These are phyloP conservation scores for Thraustochytrium sp. DNA, from an alignment of 352 stramenopile genomes.

Conservation along the genomic window DNA sequence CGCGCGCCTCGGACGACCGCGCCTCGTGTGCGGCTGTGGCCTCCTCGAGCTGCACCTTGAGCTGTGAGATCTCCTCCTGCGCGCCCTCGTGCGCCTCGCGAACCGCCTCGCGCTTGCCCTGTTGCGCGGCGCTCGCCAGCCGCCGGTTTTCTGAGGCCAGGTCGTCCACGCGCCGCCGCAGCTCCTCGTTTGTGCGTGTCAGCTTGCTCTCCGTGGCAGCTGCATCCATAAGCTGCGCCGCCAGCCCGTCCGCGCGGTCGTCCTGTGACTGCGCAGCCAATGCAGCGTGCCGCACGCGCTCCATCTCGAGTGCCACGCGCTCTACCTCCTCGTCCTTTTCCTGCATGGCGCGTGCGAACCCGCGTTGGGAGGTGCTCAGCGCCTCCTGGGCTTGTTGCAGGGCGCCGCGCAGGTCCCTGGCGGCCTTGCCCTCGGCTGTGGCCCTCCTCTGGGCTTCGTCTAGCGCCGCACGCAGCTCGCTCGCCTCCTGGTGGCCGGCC, in stretches of 20 bases:
- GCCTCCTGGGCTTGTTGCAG: background rate
- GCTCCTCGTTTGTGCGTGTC: background rate
- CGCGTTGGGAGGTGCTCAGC: conserved; percentile 12
- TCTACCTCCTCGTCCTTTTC: conserved; percentile 36
- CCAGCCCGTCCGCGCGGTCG: background rate
- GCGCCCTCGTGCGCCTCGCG: background rate
- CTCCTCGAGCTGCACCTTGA: background rate
- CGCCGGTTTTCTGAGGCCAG: background rate
- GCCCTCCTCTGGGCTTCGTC: background rate
- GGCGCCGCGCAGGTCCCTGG: background rate
- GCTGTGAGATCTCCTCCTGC: background rate
- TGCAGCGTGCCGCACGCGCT: background rate
- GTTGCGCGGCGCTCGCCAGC: background rate
- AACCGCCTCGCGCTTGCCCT: background rate
- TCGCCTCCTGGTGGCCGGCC: background rate
- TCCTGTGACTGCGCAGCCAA: background rate
- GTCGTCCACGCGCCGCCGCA: background rate
- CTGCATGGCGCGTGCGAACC: background rate
- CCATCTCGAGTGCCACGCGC: background rate
- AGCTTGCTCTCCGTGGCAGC: background rate
- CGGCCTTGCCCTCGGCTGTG: background rate
- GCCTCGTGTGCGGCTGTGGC: background rate
- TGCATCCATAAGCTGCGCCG: background rate
- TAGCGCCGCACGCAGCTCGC: background rate
- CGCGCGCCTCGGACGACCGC: background rate